Base-by-base conservation (phyloP, 1,284 basidiomycete species). In the Phellinidium pouzarii region DNA sequence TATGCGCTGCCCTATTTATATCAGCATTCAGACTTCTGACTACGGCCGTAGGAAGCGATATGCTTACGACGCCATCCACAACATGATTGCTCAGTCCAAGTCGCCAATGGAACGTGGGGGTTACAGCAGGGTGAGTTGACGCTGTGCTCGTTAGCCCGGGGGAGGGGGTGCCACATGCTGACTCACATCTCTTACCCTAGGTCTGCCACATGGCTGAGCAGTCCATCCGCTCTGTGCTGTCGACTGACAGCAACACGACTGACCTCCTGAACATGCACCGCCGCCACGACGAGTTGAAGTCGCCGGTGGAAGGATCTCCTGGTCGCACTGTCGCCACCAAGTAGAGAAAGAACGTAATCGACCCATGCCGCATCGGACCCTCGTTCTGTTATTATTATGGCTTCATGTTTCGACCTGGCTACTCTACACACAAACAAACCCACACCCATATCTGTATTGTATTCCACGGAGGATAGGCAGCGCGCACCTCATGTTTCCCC, bases 1-100 rank as follows among this genome's bases (percentile, higher is more conserved):
- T 88, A 58, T 61, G 83, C 75, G 29, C 37, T 34, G 46, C 26
- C 12, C 37, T 58, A 40, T 49, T 48, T 12, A 11, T 36, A 19
- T 38, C 19, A 40, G n/a, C 53, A 50, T 50, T 53, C 45, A 49
- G 44, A 29, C 36, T 22, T 25, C 12, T 41, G 44, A 52, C 36
- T 34, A 6, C 9, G 25, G 29, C 50, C 31, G 40, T 63, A 87
- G 84, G 57, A 73, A 78, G 55, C 73, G 87, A 61, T 89, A 89
- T 62, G 77, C 82, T 0, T 80, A 84, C 61, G 87, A 89, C 58
- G 78, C 80, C 7, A 86, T 90, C 54, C 87, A 90, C 65, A 89
- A 89, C 64, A 78, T 78, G 3, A 87, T 90, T 61, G 73, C 87
- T 6, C 74, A 75, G 54, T 81, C 82, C 57, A 79, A 84, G 41